Percentiles rank a stretch among this genome's conserved stretches.
Conservation (phyloP, 2,329 filamentous ascomycete species). For the Cladophialophora immunda region DNA sequence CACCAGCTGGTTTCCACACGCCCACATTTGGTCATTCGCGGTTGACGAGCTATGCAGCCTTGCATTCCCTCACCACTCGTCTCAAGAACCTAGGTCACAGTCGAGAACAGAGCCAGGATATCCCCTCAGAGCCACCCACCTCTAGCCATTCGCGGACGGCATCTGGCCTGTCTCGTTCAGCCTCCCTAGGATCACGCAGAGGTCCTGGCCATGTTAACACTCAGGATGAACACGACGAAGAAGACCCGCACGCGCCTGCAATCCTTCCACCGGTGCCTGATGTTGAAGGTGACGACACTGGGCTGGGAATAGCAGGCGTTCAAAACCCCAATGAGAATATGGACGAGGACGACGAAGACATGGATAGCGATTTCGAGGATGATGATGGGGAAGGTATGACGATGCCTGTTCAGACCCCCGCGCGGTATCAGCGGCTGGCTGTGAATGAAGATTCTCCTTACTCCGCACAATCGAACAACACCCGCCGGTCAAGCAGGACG, state of each 20-base stretch:
- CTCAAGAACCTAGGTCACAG: conserved; percentile 51
- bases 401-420: conserved; percentile 26
- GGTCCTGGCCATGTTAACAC: conserved; percentile 49
- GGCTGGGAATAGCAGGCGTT: conserved; percentile 43
- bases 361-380: conserved; percentile 21
- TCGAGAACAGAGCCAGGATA: conserved; percentile 47
- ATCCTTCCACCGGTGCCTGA: conserved; percentile 34
- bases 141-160: conserved; percentile 10
- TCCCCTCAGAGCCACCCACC: neutral
- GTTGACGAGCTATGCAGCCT: conserved; percentile 43
- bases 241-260: conserved; percentile 33
- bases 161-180: conserved; percentile 42
- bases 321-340: conserved; percentile 47
- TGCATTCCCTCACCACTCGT: conserved; percentile 48
- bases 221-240: conserved; percentile 44
- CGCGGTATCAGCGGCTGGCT: conserved; percentile 28
- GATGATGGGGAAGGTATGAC: conserved; percentile 32
- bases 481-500: conserved; percentile 39
- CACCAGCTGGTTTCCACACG: conserved; percentile 46
- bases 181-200: conserved; percentile 52
- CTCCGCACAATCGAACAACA: conserved; percentile 32
- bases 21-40: conserved; percentile 47
- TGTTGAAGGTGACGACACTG: conserved; percentile 45
- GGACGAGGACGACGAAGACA: conserved; percentile 29
- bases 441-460: conserved; percentile 32